These are phyloP conservation scores for Aureobasidium sp. DNA, from an alignment of 2,329 filamentous ascomycete species.

Conservation along the genomic window DNA sequence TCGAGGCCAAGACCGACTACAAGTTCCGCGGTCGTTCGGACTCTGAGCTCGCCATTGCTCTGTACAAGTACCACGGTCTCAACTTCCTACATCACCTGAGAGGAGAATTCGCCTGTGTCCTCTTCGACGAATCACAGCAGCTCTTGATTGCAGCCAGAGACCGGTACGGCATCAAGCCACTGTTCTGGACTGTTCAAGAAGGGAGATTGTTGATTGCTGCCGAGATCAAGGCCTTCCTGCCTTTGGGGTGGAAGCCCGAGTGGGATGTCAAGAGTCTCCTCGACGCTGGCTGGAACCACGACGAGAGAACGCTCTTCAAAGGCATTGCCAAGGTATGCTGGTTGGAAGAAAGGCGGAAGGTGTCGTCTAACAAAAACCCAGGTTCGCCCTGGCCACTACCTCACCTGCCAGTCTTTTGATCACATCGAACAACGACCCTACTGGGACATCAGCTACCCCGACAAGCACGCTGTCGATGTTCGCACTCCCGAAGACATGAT, in stretches of 20 bases:
- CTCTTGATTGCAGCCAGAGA: slow-evolving; percentile 44
- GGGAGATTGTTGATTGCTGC: slow-evolving; percentile 40
- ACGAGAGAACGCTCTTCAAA: slow-evolving; percentile 42
- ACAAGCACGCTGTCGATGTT: slow-evolving; percentile 37
- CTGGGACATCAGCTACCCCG: slow-evolving; percentile 45
- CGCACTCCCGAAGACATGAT: slow-evolving; percentile 45
- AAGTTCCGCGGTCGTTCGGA: slow-evolving; percentile 40
- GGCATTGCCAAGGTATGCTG: slow-evolving; percentile 34
- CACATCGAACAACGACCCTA: slow-evolving; percentile 37
- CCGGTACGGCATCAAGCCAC: slow-evolving; percentile 49
- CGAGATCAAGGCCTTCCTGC: slow-evolving; percentile 47
- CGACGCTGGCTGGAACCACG: slow-evolving; percentile 36
- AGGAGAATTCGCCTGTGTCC: slow-evolving; percentile 47
- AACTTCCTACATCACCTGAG: slow-evolving; percentile 39
- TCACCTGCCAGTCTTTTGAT: slow-evolving; percentile 32
- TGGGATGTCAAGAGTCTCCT: slow-evolving; percentile 44
- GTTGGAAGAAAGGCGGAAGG: background rate
- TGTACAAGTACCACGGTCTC: slow-evolving; percentile 43
- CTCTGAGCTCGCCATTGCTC: slow-evolving; percentile 44
- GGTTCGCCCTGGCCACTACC: slow-evolving; percentile 37
- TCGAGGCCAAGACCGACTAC: slow-evolving; percentile 30
- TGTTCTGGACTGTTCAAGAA: slow-evolving; percentile 40
- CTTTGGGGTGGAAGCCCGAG: slow-evolving; percentile 43
- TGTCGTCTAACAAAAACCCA: slow-evolving; percentile 17
- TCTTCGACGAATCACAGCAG: slow-evolving; percentile 39